Base-by-base conservation (phyloP, 805 yeast genomes). In the Candida railenensis region DNA sequence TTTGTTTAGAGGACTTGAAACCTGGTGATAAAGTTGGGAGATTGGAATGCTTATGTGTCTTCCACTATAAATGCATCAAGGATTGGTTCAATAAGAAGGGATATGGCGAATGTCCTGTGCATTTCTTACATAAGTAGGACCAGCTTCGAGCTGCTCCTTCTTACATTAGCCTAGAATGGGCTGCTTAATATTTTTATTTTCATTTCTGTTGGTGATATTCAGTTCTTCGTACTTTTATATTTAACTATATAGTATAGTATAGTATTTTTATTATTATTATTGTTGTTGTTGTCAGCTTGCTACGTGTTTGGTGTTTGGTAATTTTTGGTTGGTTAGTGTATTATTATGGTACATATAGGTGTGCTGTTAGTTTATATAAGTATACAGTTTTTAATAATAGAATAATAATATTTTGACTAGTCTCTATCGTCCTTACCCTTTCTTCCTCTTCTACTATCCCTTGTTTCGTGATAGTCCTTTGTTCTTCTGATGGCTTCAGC, bases 1-100 rank as follows among this genome's bases (percentile, higher is more conserved):
- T 94, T 20, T 94, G 99, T 59, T 80, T 92, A 51, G 99, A 94
- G 61, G 96, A 88, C 16, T 81, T 91, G 62, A 67, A 69, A 41
- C 88, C 91, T 0, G 96, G 96, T 1, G 94, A 90, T 46, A 85
- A 85, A 57, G 92, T 94, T 15, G 98, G 96, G 0, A 71, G 99
- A 37, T 67, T 94, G 48, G 98, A 92, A 63, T 94, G 99, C 62
- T 73, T 94, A 12, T 94, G 99, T 61, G 89, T 91, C 32, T 94
- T 89, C 64, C 99, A 94, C 59, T 90, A 90, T 61, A 72, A 78
- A 52, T 94, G 99, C 66, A 94, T 94, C 53, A 83, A 86, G 62
- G 83, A 82, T 47, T 94, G 99, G 99, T 89, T 92, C 57, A 78
- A 82, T 48, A 80, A 83, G 65, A 90, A 87, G 62, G 94, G 96